Conservation (phyloP, 768 basidiomycete genomes). For the Psilocybe cyanescens region DNA sequence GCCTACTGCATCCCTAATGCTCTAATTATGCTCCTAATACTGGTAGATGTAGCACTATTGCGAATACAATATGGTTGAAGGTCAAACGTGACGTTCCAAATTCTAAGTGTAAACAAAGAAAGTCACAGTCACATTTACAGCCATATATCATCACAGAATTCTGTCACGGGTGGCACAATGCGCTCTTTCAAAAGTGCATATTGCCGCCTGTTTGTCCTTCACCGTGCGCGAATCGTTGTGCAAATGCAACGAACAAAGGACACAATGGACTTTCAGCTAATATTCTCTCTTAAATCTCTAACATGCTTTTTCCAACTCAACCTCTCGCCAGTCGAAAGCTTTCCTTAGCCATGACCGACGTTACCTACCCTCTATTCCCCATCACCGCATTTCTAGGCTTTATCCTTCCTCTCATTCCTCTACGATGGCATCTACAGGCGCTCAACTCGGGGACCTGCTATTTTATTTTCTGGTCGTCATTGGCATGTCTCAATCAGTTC, state of each 20-base stretch:
- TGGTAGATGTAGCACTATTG: too few species aligned
- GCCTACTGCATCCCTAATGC: too few species aligned
- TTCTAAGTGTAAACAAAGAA: too few species aligned
- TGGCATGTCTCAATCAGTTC: conserved; percentile 43
- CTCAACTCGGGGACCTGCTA: conserved; percentile 51
- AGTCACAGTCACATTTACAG: too few species aligned
- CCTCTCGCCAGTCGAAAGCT: not conserved
- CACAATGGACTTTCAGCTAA: not conserved
- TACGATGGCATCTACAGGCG: conserved; percentile 56
- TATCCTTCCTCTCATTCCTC: conserved; percentile 47
- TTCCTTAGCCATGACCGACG: conserved; percentile 19
- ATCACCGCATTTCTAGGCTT: conserved; percentile 47
- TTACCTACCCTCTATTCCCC: conserved; percentile 40
- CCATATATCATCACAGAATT: too few species aligned
- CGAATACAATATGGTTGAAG: too few species aligned
- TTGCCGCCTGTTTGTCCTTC: too few species aligned
- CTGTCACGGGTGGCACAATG: too few species aligned
- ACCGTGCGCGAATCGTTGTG: not conserved
- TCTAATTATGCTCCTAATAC: too few species aligned
- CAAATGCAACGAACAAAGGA: not conserved
- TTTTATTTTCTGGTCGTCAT: conserved; percentile 50
- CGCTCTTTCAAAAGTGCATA: too few species aligned
- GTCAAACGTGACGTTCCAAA: too few species aligned
- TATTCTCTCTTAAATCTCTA: not conserved
- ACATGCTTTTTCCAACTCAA: not conserved